A percentile compares a stretch with the other conserved stretches of the same genome.
Evolutionary conservation across 1,284 basidiomycete species (phyloP).

Genomic region (Microbotryum intermedium): DNA sequence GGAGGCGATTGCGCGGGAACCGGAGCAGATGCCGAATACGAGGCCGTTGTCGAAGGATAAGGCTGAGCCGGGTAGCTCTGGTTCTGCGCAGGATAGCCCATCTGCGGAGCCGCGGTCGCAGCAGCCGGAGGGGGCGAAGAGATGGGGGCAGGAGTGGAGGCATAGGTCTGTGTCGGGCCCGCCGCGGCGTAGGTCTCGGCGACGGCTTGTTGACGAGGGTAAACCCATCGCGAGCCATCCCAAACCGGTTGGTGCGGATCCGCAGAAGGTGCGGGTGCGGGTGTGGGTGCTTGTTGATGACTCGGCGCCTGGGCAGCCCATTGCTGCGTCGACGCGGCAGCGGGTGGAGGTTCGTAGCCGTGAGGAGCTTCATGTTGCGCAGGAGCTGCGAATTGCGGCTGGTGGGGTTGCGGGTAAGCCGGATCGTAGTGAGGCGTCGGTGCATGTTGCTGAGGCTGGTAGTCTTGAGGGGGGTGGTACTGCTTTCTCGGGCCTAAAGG

Average conservation of each 20-base stretch:
- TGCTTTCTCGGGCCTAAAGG: not conserved
- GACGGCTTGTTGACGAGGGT: slow-evolving; percentile 8
- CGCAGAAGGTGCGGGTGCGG: not conserved
- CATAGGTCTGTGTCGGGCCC: not conserved
- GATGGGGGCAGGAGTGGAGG: not conserved
- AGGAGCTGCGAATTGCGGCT: not conserved
- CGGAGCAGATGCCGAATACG: not conserved
- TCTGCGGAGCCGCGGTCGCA: not conserved
- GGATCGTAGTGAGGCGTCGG: no score
- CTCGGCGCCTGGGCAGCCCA: not conserved
- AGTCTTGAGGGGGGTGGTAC: not conserved
- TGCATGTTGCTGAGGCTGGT: slow-evolving; percentile 7
- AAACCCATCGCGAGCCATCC: slow-evolving; percentile 22
- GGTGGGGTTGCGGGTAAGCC: not conserved
- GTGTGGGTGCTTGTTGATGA: not conserved
- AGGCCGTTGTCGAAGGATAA: not conserved
- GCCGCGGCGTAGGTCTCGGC: not conserved
- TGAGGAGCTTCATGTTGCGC: not conserved
- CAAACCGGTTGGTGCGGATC: slow-evolving; percentile 13
- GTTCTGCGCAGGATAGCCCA: not conserved
- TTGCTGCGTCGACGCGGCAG: not conserved
- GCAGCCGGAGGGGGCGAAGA: not conserved
- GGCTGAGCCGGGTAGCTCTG: not conserved
- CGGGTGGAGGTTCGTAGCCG: not conserved
- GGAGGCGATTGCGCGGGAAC: not conserved